Percentiles rank a stretch among this genome's conserved stretches.
These are phyloP conservation scores for Malus domestica DNA, from an alignment of 306 rosid genomes.

Conservation along the genomic window ASM211411v1 NC_041802.1:26847501-26848000, in stretches of 20 bases:
- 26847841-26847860: too few relatives aligned
- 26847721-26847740: not conserved
- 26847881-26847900: too few relatives aligned
- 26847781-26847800: not conserved
- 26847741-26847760: not conserved
- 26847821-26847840: not conserved
- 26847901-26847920: not conserved
- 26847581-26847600: not conserved
- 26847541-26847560: not conserved
- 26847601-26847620: not conserved
- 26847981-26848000: too few relatives aligned
- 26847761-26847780: not conserved
- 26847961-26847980: too few relatives aligned
- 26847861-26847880: too few relatives aligned
- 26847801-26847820: not conserved
- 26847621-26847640: not conserved
- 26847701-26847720: not conserved
- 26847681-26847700: not conserved
- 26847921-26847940: too few relatives aligned
- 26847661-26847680: not conserved
- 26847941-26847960: too few relatives aligned
- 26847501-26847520: not conserved
- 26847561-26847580: not conserved
- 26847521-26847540: not conserved
- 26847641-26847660: not conserved